These are phyloP conservation scores for Saccharomycopsis sp. DNA, from an alignment of 805 yeast species.

Conservation along the genomic window DNA sequence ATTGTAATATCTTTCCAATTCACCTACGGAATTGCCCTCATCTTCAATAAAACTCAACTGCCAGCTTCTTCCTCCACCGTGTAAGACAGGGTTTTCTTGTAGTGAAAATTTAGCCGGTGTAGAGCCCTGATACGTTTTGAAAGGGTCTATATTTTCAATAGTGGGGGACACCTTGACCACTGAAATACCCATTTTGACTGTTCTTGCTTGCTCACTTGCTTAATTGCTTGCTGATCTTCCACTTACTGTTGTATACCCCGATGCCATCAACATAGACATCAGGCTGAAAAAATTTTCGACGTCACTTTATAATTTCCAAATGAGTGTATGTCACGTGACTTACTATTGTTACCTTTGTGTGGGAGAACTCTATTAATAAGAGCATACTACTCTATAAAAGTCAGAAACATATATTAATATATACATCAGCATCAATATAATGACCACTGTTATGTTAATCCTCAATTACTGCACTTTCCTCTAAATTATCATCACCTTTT, in stretches of 20 bases:
- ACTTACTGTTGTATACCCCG: not conserved
- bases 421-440: too few relatives aligned
- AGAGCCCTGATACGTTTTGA: constrained; percentile 7
- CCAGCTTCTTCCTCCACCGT: constrained; percentile 21
- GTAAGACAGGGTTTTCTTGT: constrained; percentile 20
- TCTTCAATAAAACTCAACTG: not conserved
- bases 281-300: not conserved
- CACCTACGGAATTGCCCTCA: not conserved
- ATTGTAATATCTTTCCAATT: not conserved
- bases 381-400: too few relatives aligned
- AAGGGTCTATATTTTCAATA: constrained; percentile 20
- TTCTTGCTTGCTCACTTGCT: too few relatives aligned
- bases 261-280: not conserved
- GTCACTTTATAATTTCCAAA: not conserved
- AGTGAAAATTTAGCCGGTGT: constrained; percentile 17
- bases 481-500: constrained; percentile 25
- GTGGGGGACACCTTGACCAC: constrained; percentile 8
- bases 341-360: not conserved
- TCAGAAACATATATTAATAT: too few relatives aligned
- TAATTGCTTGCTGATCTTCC: too few relatives aligned
- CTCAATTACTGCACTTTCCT: constrained; percentile 5
- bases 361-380: too few relatives aligned
- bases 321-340: not conserved
- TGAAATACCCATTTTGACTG: not conserved
- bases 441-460: too few relatives aligned